Evolutionary conservation across 176 grass and related monocot species (phyloP).

Genomic region (Olyra latifolia): DNA sequence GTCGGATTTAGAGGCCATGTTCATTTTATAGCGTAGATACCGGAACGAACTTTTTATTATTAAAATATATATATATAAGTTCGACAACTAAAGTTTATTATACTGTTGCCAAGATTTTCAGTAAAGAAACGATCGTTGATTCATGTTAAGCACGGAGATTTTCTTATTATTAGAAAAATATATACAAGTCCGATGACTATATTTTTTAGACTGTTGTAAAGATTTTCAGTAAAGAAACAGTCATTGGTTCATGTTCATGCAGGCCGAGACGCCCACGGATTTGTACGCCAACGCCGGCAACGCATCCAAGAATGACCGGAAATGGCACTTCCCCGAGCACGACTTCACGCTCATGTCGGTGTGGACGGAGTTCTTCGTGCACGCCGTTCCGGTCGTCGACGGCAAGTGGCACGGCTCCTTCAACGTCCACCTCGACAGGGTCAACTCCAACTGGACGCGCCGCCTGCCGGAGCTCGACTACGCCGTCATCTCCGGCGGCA

Average conservation of each 20-base stretch:
- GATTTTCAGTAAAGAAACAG: neutral
- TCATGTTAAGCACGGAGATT: too few species aligned
- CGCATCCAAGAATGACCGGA: neutral
- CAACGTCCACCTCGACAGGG: conserved; percentile 70
- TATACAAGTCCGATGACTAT: too few species aligned
- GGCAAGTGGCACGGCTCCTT: conserved; percentile 45
- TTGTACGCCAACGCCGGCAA: neutral
- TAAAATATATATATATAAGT: too few species aligned
- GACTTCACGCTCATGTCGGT: conserved; percentile 67
- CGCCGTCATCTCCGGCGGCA: conserved; percentile 61
- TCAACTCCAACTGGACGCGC: conserved; percentile 40
- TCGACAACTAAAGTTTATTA: too few species aligned
- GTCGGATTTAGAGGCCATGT: too few species aligned
- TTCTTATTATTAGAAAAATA: too few species aligned
- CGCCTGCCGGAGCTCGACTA: conserved; percentile 50
- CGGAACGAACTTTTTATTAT: too few species aligned
- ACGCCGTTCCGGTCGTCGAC: conserved; percentile 11
- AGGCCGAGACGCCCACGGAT: neutral
- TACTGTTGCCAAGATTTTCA: too few species aligned
- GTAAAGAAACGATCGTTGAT: too few species aligned
- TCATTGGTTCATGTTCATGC: neutral
- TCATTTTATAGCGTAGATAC: too few species aligned
- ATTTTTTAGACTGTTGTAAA: too few species aligned
- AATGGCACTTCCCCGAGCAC: conserved; percentile 24
- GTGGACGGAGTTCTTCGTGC: conserved; percentile 72